Evolutionary conservation across 106 monocot genomes (phyloP), one percentile per base, ranked within the genome.

Genomic region (Triglochin maritima): DNA sequence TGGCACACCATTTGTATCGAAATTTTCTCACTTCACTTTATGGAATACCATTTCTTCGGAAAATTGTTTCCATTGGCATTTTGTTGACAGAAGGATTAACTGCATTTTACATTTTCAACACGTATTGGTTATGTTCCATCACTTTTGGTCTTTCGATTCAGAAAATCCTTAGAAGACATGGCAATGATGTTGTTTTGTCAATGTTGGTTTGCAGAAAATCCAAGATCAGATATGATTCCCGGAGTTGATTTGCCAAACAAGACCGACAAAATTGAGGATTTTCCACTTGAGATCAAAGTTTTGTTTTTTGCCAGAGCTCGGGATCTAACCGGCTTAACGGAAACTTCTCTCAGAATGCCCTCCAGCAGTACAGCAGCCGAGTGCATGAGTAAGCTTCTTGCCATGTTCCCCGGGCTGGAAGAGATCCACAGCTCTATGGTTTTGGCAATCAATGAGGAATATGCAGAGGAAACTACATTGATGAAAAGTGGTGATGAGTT

Each of bases 291-390:
- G 68, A 70, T 98, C 11, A 86, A 92, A 58, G 84, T 85, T 11
- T 52, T 92, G 62, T 98, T 91, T 81, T 98, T 98, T 49, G 98
- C 98, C 2, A 77, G 88, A 59, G 98, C 92, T 44, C 73, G 84
- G 4, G 98, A 92, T n/a, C 76, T 98, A 17, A 84, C 86, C 9
- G 92, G 98, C 3, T 8, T 77, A 48, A 29, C 76, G 2, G 80
- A 84, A 0, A 58, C 64, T 3, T 59, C 76, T 54, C 15, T 92
- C 17, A 47, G 78, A 71, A 10, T 98, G 71, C 77, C 84, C 2
- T 42, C 17, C 9, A 72, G 79, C 1, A 89, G 84, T 75, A 88
- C 84, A 0, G 82, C 86, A 29, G 70, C 63, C 13, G 83, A 89
- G 13, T 92, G 86, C 65, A 45, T 92, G 75, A 61, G 60, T 52